phyloP scores from a whole-genome alignment of 1,139 yeast species.

The Lizanozyma gosingica region DNA sequence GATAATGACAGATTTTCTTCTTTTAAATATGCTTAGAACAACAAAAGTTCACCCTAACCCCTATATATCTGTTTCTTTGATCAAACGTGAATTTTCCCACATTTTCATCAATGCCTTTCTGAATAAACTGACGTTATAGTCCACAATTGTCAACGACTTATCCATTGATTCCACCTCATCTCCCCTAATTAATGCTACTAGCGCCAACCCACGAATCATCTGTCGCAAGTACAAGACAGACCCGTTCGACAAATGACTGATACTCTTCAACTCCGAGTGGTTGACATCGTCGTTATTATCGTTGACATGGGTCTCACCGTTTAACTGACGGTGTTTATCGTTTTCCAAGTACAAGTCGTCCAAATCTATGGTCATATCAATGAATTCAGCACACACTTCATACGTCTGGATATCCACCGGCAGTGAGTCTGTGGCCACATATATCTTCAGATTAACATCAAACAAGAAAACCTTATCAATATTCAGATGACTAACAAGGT shows the following conservation, averaged over 20 bases:
- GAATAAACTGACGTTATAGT: constrained; percentile 80
- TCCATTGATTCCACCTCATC: constrained; percentile 40
- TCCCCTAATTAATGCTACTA: constrained; percentile 76
- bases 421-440: constrained; percentile 91
- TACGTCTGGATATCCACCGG: constrained; percentile 94
- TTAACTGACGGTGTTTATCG: constrained; percentile 2
- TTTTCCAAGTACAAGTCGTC: constrained; percentile 57
- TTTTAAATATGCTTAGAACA: too few relatives aligned
- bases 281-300: constrained; percentile 7
- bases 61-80: constrained; percentile 2
- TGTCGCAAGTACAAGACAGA: constrained; percentile 74
- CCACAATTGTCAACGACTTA: constrained; percentile 65
- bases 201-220: constrained; percentile 87
- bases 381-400: constrained; percentile 95
- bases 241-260: constrained; percentile 75
- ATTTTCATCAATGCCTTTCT: constrained; percentile 71
- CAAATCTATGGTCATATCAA: constrained; percentile 86
- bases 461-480: constrained; percentile 89
- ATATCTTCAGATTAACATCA: constrained; percentile 88
- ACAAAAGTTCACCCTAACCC: too few relatives aligned
- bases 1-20: too few relatives aligned
- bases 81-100: constrained; percentile 40
- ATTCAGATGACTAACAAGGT: constrained; percentile 79
- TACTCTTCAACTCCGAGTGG: constrained; percentile 45
- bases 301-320: constrained; percentile 18